Conservation (phyloP, 768 basidiomycete genomes). For the Phaffia australis region DNA sequence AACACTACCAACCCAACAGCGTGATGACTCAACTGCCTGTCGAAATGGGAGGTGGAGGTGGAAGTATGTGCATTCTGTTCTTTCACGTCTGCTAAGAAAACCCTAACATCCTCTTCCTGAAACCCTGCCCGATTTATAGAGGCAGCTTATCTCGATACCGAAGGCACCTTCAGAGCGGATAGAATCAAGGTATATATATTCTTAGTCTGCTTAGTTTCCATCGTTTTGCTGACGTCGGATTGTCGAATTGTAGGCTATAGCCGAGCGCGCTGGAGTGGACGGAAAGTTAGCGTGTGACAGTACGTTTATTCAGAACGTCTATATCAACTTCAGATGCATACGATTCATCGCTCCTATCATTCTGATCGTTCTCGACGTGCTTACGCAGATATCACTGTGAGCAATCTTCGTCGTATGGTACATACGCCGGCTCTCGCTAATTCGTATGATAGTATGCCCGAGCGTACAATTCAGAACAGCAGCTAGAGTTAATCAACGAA, state of each 20-base stretch:
- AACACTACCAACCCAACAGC: background rate
- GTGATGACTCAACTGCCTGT: conserved; percentile 24
- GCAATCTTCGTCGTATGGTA: background rate
- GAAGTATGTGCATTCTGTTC: conserved; percentile 11
- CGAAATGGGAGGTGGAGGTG: conserved; percentile 25
- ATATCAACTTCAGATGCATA: background rate
- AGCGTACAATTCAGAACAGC: conserved; percentile 23
- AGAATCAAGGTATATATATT: conserved; percentile 12
- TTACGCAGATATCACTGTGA: conserved; percentile 15
- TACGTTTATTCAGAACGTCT: no score
- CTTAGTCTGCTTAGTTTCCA: background rate
- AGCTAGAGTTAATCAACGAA: conserved; percentile 25
- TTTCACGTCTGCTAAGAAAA: background rate
- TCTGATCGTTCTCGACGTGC: background rate
- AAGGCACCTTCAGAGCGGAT: conserved; percentile 24
- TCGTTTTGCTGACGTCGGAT: background rate
- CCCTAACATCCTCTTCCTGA: background rate
- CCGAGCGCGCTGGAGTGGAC: conserved; percentile 23
- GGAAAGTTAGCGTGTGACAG: conserved; percentile 13
- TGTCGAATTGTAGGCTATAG: conserved; percentile 18
- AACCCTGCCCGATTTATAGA: background rate
- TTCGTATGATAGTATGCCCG: conserved; percentile 2
- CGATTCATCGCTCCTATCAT: background rate
- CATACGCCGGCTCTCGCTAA: background rate
- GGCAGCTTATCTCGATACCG: conserved; percentile 25